phyloP scores from a whole-genome alignment of 192 early-diverging fungal genomes.

The Backusella tuberculispora region DNA sequence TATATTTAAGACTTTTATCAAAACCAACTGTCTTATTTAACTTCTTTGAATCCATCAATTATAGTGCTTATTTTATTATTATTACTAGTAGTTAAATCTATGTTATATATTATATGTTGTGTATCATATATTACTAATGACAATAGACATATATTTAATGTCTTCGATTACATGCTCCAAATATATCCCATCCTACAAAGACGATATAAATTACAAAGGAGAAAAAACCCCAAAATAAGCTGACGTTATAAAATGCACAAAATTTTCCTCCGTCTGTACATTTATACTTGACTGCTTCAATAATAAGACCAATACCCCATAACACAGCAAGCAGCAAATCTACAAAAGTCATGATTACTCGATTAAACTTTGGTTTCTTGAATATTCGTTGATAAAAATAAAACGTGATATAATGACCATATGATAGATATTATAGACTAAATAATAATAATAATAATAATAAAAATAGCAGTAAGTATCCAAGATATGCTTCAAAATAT shows the following conservation, averaged over 20 bases:
- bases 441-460: neutral
- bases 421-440: conserved; percentile 33
- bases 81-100: neutral
- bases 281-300: conserved; percentile 32
- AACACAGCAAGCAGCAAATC: conserved; percentile 35
- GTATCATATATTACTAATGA: neutral
- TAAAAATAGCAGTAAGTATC: neutral
- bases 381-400: conserved; percentile 28
- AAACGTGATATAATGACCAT: conserved; percentile 27
- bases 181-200: conserved; percentile 30
- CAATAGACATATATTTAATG: neutral
- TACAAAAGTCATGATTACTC: conserved; percentile 25
- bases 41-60: no score
- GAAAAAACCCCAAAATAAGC: conserved; percentile 44
- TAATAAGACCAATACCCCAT: conserved; percentile 41
- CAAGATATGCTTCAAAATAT: no score
- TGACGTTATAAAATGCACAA: conserved; percentile 48
- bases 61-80: neutral
- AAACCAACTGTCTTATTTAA: no score
- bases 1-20: no score
- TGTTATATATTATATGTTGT: no score
- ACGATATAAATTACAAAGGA: conserved; percentile 30
- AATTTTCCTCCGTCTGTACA: conserved; percentile 38
- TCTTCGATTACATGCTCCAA: conserved; percentile 26
- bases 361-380: conserved; percentile 18